These are phyloP conservation scores for Acanthamoeba castellanii DNA, from an alignment of 208 protist species.

Conservation along the genomic window DNA sequence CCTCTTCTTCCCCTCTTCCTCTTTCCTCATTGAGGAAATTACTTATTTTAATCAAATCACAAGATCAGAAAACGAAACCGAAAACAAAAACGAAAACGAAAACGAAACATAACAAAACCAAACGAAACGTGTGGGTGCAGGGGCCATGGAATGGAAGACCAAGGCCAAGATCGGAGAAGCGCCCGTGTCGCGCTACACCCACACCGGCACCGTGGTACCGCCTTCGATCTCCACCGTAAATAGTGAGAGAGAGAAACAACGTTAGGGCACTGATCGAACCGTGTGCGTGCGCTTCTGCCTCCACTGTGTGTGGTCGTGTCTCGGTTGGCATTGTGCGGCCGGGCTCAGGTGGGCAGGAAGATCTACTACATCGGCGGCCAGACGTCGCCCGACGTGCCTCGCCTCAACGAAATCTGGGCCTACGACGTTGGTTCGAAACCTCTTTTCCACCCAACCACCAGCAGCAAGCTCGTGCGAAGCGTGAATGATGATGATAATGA, in stretches of 20 bases:
- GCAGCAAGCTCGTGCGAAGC: not conserved
- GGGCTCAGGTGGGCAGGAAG: conserved; percentile 11
- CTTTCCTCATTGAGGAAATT: not conserved
- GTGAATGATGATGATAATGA: not conserved
- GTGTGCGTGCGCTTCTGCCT: too few relatives aligned
- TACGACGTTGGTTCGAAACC: conserved; percentile 3
- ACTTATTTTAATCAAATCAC: not conserved
- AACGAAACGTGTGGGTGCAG: not conserved
- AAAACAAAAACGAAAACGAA: too few relatives aligned
- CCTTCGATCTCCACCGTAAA: not conserved
- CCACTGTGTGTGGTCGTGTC: not conserved
- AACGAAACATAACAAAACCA: too few relatives aligned
- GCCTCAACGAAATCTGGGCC: not conserved
- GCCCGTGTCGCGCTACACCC: not conserved
- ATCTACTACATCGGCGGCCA: conserved; percentile 64
- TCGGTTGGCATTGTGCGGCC: not conserved
- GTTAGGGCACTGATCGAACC: too few relatives aligned
- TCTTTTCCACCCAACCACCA: not conserved
- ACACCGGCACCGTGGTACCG: conserved; percentile 13
- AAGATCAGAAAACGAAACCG: too few relatives aligned
- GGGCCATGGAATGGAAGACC: not conserved
- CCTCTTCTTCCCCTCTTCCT: not conserved
- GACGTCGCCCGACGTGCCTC: not conserved
- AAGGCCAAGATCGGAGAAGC: not conserved
- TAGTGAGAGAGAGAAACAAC: not conserved